These are phyloP conservation scores for Cenchrus americanus DNA, from an alignment of 176 grass and related monocot species.

Conservation along the genomic window DNA sequence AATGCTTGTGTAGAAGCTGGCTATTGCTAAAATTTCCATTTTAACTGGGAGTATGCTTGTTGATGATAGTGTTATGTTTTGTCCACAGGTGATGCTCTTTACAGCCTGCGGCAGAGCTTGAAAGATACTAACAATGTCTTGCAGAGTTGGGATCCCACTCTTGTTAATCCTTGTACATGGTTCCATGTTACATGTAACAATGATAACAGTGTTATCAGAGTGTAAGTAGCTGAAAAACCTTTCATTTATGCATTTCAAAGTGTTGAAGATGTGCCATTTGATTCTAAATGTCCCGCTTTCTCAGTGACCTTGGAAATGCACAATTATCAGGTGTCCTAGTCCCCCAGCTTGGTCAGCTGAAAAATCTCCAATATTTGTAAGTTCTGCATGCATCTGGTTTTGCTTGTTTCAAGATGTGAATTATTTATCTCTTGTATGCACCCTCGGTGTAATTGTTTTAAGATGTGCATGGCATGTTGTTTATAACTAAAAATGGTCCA, in stretches of 20 bases:
- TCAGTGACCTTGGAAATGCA: conserved; percentile 84
- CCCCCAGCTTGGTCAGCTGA: conserved; percentile 62
- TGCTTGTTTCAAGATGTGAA: conserved; percentile 2
- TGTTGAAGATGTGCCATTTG: background rate
- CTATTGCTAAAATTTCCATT: background rate
- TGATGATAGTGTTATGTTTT: background rate
- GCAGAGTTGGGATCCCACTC: conserved; percentile 78
- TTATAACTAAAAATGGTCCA: background rate
- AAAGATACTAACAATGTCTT: conserved; percentile 63
- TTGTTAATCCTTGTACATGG: conserved; percentile 84
- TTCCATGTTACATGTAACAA: conserved; percentile 81
- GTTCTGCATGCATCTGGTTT: conserved; percentile 38
- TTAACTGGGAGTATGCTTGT: conserved; percentile 10
- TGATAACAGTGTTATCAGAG: conserved; percentile 72
- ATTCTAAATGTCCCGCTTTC: conserved; percentile 17
- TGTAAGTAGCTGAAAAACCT: conserved; percentile 53
- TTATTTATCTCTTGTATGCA: background rate
- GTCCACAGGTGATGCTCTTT: conserved; percentile 72
- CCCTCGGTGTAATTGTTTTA: background rate
- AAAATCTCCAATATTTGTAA: conserved; percentile 88
- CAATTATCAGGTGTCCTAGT: conserved; percentile 69
- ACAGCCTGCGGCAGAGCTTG: conserved; percentile 60
- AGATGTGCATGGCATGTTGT: background rate
- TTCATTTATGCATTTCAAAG: conserved; percentile 1
- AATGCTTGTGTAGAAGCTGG: background rate